Evolutionary conservation across 2,329 filamentous ascomycete genomes (phyloP), one percentile per base, ranked within the genome.

Genomic region (Dothideomycetidae sp.): DNA sequence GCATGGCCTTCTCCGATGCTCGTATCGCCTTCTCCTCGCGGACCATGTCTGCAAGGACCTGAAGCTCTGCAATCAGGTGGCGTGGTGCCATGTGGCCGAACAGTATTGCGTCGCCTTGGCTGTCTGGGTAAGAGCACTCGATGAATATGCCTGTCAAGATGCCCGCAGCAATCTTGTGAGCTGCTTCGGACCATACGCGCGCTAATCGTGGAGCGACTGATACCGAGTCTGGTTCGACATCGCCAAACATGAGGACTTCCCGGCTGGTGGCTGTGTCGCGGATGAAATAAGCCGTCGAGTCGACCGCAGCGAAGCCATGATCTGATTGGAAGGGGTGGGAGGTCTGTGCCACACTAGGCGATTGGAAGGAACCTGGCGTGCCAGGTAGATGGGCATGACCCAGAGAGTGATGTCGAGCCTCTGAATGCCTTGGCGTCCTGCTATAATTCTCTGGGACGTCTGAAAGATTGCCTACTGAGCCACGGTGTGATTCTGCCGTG

Each of bases 201-300:
- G 70, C 62, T 46, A 90, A 96, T 15, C 86, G 75, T 1, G 88
- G 85, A 1, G 73, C 78, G 2, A 88, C 59, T 0, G 84, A 92
- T 16, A 96, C 60, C 5, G 75, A 78, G 57, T 98, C 90, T 1
- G 90, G 85, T 53, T 98, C 90, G 26, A 96, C 82, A 47, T 98
- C 90, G 12, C 90, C 90, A 53, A 94, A 96, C 33, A 98, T 81
- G 42, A 98, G 71, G 2, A 96, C 73, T 58, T 98, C 88, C 19
- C 71, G 70, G 1, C 73, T 71, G 0, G 75, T 80, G 5, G 51
- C 48, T 16, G 42, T 43, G 26, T 55, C 51, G 26, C 83, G 80
- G 46, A 98, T 81, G 57, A 98, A 96, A 58, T 86, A 96, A 1
- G 84, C 88, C 12, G 85, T 90, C 45, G 83, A 93, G 54, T 94